Evolutionary conservation across 1,284 basidiomycete genomes (phyloP), one percentile per base, ranked within the genome.

Genomic region (Fomitiporia mediterranea): DNA sequence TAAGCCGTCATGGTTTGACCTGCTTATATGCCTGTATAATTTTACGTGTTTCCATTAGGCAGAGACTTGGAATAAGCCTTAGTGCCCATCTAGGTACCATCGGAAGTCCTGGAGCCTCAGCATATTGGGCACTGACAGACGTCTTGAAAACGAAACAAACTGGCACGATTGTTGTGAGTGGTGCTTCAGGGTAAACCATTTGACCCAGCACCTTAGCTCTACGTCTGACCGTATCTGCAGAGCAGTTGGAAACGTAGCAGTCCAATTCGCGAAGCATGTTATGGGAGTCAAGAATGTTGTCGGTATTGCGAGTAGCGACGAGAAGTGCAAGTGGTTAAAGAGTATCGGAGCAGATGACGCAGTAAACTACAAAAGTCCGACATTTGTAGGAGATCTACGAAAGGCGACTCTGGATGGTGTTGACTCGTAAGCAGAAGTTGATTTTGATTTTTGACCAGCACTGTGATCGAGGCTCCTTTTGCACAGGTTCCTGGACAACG

Each of bases 271-370:
- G 50, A 70, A 71, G 58, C 63, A 70, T 23, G 63, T 75, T 43
- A 61, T 72, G 30, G 74, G 72, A 6, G 72, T 72, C 63, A 65
- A 67, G 57, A 69, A 69, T 39, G 75, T 78, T 51, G 66, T 78
- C 59, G 76, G 74, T 32, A 72, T 77, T 51, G 76, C 76, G 0
- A 76, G 77, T 39, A 72, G 72, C 4, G 64, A 67, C 17, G 72
- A 72, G 44, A 79, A 79, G 69, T 75, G 74, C 64, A 61, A 67
- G 3, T 78, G 72, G 73, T 66, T 70, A 55, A 68, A 73, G 55
- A 67, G 67, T 34, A 66, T 75, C 53, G 73, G 73, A 1, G 74
- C 74, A 37, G 76, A 78, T 65, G 68, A 67, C 28, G 74, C 72
- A 28, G 65, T 79, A 65, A 74, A 77, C 63, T 78, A 79, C 72